Percentiles rank a stretch among this genome's conserved stretches.
Conservation (phyloP, 305 asterid genomes). For the Fraxinus sp. region DNA sequence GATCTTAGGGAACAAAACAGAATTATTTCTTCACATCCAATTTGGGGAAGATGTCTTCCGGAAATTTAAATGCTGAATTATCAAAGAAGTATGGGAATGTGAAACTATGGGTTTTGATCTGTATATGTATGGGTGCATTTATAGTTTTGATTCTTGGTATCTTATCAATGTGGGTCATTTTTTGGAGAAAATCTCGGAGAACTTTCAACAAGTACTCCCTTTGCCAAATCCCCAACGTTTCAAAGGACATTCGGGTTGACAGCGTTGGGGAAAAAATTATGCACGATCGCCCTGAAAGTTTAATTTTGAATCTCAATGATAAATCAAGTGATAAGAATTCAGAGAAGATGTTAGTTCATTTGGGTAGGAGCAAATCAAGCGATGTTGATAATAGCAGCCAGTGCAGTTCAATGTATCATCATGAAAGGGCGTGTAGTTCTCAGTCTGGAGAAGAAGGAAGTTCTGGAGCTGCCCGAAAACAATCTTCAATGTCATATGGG, state of each 20-base stretch:
- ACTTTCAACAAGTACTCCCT: constrained; percentile 45
- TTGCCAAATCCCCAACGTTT: constrained; percentile 65
- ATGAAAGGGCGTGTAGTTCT: not conserved
- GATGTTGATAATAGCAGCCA: not conserved
- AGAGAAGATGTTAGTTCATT: constrained; percentile 65
- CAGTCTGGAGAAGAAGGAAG: constrained; percentile 9
- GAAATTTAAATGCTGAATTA: constrained; percentile 48
- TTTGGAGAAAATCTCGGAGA: constrained; percentile 68
- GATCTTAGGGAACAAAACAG: constrained; percentile 21
- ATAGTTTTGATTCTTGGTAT: constrained; percentile 70
- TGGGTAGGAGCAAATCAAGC: constrained; percentile 48
- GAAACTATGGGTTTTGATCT: constrained; percentile 82
- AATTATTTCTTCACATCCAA: constrained; percentile 7
- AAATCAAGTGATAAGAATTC: constrained; percentile 58
- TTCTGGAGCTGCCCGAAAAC: constrained; percentile 56
- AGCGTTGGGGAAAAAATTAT: constrained; percentile 47
- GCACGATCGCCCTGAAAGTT: constrained; percentile 48
- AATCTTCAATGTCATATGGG: constrained; percentile 51
- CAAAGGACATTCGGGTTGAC: constrained; percentile 81
- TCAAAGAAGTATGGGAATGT: constrained; percentile 68
- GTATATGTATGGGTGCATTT: constrained; percentile 72
- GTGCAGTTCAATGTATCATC: constrained; percentile 1
- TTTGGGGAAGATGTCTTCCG: constrained; percentile 61
- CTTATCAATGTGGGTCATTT: constrained; percentile 69
- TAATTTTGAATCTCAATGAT: constrained; percentile 48